Evolutionary conservation across 106 monocot genomes (phyloP), one percentile per base, ranked within the genome.

Genomic region (Dioscorea dumetorum): DNA sequence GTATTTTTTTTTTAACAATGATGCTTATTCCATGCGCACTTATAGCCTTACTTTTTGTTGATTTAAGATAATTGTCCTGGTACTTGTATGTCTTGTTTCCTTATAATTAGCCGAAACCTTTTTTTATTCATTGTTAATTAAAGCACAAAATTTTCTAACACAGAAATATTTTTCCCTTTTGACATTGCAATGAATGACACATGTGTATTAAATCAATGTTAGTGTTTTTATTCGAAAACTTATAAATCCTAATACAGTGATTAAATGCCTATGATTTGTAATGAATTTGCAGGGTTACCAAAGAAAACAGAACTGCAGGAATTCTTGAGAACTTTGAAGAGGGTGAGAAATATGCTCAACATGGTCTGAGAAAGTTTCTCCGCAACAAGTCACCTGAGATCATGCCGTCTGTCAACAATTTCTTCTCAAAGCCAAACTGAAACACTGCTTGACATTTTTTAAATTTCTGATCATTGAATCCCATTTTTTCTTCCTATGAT

Each of bases 361-460:
- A 78, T 61, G 20, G 67, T 10, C n/a, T 78, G 5, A 22, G 78
- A 15, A 78, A 72, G 28, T 62, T 78, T 24, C 22, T 78, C 16
- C 71, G 78, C 33, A 71, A 35, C 71, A 64, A 41, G 12, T 18
- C 65, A 7, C 58, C 77, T 0, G 65, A 77, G 64, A 71, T 72
- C 71, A 78, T 78, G 78, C 78, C 78, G 4, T 52, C 49, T 8
- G 5, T 78, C 31, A 78, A 78, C 72, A 72, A 78, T 15, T 78
- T 72, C 78, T 77, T 77, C 21, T 34, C 78, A 19, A 23, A 72
- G 20, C 71, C 72, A 19, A 78, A 78, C 0, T 78, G 57, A 74
- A 18, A 48, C 31, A 54, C 1, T 21, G 33, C 28, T 48, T 0
- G 22, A 4, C 7, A 14, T 23, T 31, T 0, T 6, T 41, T 41